These are phyloP conservation scores for Boletus sp. DNA, from an alignment of 768 basidiomycete species.

Conservation along the genomic window DNA sequence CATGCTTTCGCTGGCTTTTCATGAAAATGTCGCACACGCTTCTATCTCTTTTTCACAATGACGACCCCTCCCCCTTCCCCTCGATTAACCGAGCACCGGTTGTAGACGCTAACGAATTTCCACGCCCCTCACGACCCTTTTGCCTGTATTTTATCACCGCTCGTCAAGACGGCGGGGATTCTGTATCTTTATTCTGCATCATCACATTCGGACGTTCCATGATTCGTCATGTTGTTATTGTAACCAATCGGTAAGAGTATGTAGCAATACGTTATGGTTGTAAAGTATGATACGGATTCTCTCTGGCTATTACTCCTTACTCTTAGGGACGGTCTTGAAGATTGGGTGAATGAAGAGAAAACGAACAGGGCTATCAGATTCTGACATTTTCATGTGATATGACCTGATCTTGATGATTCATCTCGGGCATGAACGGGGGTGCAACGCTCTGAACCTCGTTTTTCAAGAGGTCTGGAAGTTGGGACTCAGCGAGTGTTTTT, in stretches of 20 bases:
- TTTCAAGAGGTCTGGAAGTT: slow-evolving; percentile 7
- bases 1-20: slow-evolving; percentile 2
- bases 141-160: slow-evolving; percentile 30
- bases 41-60: slow-evolving; percentile 4
- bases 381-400: slow-evolving; percentile 19
- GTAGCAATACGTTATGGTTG: slow-evolving; percentile 38
- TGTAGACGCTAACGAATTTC: slow-evolving; percentile 25
- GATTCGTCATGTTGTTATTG: slow-evolving; percentile 21
- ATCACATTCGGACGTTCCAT: slow-evolving; percentile 23
- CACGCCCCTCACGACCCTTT: slow-evolving; percentile 26
- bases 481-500: slow-evolving; percentile 13
- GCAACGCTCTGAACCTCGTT: slow-evolving; percentile 5
- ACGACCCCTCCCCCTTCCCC: not conserved
- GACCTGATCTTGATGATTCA: not conserved
- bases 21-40: slow-evolving; percentile 8
- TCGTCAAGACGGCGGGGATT: slow-evolving; percentile 17
- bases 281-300: slow-evolving; percentile 28
- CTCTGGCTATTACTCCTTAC: not conserved
- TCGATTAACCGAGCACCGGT: slow-evolving; percentile 3
- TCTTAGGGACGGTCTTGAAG: not conserved
- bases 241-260: slow-evolving; percentile 25
- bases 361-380: not conserved
- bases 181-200: slow-evolving; percentile 38
- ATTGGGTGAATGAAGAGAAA: not conserved
- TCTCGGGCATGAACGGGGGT: slow-evolving; percentile 6